These are phyloP conservation scores for Dendrobium huoshanense DNA, from an alignment of 106 monocot genomes.

Conservation along the genomic window DNA sequence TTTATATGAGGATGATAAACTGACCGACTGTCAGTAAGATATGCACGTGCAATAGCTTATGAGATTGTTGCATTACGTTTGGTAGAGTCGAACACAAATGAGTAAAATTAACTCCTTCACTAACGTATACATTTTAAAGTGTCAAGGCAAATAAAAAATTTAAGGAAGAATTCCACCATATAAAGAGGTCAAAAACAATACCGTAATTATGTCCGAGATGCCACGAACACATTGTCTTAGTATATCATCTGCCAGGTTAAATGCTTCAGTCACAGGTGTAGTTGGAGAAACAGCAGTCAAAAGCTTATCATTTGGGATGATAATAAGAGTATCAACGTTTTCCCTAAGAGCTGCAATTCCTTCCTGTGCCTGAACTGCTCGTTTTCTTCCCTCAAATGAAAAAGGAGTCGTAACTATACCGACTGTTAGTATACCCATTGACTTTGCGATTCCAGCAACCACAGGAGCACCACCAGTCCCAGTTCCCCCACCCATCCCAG, in stretches of 20 bases:
- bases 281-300: slow-evolving; percentile 52
- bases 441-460: slow-evolving; percentile 38
- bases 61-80: background rate
- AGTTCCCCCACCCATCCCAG: slow-evolving; percentile 59
- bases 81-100: background rate
- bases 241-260: slow-evolving; percentile 49
- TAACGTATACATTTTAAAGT: background rate
- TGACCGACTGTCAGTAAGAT: too few species aligned
- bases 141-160: background rate
- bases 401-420: slow-evolving; percentile 53
- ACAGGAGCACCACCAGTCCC: slow-evolving; percentile 51
- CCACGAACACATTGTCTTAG: slow-evolving; percentile 52
- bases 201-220: slow-evolving; percentile 49
- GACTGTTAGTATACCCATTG: slow-evolving; percentile 49
- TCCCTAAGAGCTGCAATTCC: slow-evolving; percentile 40
- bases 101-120: background rate
- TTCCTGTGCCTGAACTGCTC: slow-evolving; percentile 48
- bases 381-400: slow-evolving; percentile 40
- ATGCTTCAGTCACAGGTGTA: slow-evolving; percentile 54
- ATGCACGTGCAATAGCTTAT: background rate
- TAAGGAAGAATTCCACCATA: background rate
- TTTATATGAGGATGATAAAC: too few species aligned
- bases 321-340: slow-evolving; percentile 40
- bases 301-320: slow-evolving; percentile 46
- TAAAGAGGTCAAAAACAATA: background rate